Evolutionary conservation across 2,329 filamentous ascomycete species (phyloP).

Genomic region (Venturia pyrina): DNA sequence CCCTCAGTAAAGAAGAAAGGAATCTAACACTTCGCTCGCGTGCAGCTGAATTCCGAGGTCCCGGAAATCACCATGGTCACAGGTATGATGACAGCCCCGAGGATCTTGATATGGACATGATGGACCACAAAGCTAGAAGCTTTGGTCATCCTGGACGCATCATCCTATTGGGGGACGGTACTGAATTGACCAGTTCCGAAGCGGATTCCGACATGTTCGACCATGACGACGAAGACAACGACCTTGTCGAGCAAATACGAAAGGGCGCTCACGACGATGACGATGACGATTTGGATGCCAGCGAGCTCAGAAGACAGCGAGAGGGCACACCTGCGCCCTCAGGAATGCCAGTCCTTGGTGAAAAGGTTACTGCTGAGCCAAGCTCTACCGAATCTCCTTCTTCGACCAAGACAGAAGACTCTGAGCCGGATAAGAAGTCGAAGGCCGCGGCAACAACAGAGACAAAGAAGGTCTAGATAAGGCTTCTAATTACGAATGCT

Average conservation of each 20-base stretch:
- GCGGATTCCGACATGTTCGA: conserved; percentile 15
- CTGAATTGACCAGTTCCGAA: conserved; percentile 10
- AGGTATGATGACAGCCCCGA: conserved; percentile 68
- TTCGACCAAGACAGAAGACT: conserved; percentile 4
- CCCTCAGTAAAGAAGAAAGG: conserved; percentile 14
- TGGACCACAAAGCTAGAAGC: conserved; percentile 43
- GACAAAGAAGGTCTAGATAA: not conserved
- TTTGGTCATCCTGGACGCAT: conserved; percentile 12
- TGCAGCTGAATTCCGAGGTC: conserved; percentile 74
- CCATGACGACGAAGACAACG: conserved; percentile 14
- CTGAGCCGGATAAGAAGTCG: not conserved
- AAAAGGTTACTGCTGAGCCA: conserved; percentile 2
- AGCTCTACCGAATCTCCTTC: conserved; percentile 3
- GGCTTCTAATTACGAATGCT: not conserved
- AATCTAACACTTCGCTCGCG: conserved; percentile 27
- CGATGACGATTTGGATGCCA: conserved; percentile 11
- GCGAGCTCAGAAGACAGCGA: conserved; percentile 7
- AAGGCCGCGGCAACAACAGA: not conserved
- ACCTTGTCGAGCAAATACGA: conserved; percentile 12
- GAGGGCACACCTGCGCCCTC: conserved; percentile 14
- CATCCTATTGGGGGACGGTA: conserved; percentile 15
- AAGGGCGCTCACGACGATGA: conserved; percentile 7
- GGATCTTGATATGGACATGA: conserved; percentile 42
- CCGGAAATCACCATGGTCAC: conserved; percentile 57
- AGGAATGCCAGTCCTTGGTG: not conserved